Evolutionary conservation across 495 filamentous ascomycete genomes (phyloP).

Genomic region (Podospora australis): DNA sequence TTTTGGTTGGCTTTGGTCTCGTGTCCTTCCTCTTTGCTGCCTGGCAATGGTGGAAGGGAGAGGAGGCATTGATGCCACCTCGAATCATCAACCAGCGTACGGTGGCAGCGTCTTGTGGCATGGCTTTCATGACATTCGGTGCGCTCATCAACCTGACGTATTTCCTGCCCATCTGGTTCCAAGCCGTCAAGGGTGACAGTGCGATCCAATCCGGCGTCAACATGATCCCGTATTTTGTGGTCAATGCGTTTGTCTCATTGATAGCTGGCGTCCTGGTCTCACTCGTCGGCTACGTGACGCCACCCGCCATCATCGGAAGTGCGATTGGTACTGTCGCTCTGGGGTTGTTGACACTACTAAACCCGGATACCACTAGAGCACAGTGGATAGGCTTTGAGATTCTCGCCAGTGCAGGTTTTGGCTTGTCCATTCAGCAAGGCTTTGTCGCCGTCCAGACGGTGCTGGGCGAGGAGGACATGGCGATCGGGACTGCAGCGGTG

Average conservation of each 20-base stretch:
- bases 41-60: slow-evolving; percentile 15
- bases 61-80: slow-evolving; percentile 30
- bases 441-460: slow-evolving; percentile 48
- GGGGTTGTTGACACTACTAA: slow-evolving; percentile 58
- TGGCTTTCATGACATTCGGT: slow-evolving; percentile 25
- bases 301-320: slow-evolving; percentile 44
- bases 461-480: slow-evolving; percentile 46
- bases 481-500: slow-evolving; percentile 55
- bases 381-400: slow-evolving; percentile 64
- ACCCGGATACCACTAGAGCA: slow-evolving; percentile 38
- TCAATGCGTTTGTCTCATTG: slow-evolving; percentile 51
- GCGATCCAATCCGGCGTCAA: slow-evolving; percentile 62
- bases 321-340: slow-evolving; percentile 53
- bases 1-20: slow-evolving; percentile 40
- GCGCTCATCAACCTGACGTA: slow-evolving; percentile 53
- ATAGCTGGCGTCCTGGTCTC: slow-evolving; percentile 36
- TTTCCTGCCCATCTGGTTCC: slow-evolving; percentile 55
- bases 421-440: slow-evolving; percentile 55
- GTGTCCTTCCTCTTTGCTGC: slow-evolving; percentile 7
- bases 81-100: slow-evolving; percentile 51
- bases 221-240: slow-evolving; percentile 59
- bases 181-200: slow-evolving; percentile 59
- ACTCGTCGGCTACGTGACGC: slow-evolving; percentile 37
- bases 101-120: slow-evolving; percentile 48
- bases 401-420: slow-evolving; percentile 50